Evolutionary conservation across 2,329 filamentous ascomycete species (phyloP), one percentile per base, ranked within the genome.

Genomic region (Penicillium sp.): DNA sequence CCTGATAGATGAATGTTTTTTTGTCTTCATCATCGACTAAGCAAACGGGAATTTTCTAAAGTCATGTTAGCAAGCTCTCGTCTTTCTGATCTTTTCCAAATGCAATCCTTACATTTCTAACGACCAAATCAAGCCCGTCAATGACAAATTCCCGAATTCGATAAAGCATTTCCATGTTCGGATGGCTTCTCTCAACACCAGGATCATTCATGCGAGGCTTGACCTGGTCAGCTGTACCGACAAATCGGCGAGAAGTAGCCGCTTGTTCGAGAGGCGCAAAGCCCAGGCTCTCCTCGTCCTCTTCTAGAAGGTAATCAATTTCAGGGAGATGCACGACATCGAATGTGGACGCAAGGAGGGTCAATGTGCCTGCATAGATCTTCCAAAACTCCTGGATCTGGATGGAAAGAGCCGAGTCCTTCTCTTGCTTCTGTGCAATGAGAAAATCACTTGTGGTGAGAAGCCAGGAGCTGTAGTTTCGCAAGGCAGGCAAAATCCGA

Each of bases 391-490:
- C 74, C 44, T 76, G 74, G 25, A 81, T 76, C 43, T 80, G 73
- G 4, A 77, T 69, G 16, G 73, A 71, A n/a, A 82, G 68, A 18
- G 72, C 59, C 3, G 73, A 73, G 45, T 80, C 77, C 38, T 72
- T 72, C 29, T 67, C 62, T 47, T 64, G 58, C 39, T 60, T 63
- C 29, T 79, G 71, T n/a, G 75, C 72, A 39, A 74, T 67, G 14
- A 85, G 64, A 4, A 78, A 68, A 11, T 69, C 57, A 57, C 73
- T 75, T 44, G 76, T 80, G 7, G 73, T 72, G 11, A 78, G 64
- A 36, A 86, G 69, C 83, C 83, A 87, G 10, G 76, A 77, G 58
- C 80, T 84, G 60, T 86, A 86, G 30, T 84, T 70, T 10, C 83
- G 79, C 32, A 87, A 67, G 20, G 74, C 75, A 3, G 83, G 82